These are phyloP conservation scores for Elasticomyces elasticus DNA, from an alignment of 495 filamentous ascomycete genomes.

Conservation along the genomic window DNA sequence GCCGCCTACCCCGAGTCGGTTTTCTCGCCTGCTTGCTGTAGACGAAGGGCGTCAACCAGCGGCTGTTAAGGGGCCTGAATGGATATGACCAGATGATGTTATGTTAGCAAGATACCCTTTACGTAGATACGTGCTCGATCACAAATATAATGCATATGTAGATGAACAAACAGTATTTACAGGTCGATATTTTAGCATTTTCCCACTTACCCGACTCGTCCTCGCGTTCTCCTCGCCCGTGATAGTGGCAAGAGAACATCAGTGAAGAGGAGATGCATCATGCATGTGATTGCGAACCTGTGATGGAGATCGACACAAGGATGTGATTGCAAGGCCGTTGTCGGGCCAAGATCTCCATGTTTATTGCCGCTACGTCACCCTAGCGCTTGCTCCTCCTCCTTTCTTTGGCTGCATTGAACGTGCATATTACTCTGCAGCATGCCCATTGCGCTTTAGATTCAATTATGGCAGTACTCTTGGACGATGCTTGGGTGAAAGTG, in stretches of 20 bases:
- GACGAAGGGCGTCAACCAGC: not conserved
- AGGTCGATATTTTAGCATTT: not conserved
- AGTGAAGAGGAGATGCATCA: too few species aligned
- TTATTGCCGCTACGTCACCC: too few species aligned
- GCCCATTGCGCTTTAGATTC: not conserved
- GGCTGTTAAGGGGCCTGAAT: not conserved
- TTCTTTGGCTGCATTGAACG: too few species aligned
- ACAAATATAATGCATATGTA: not conserved
- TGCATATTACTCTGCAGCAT: not conserved
- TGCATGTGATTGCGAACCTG: too few species aligned
- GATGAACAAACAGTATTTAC: not conserved
- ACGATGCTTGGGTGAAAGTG: constrained; percentile 14
- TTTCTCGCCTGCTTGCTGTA: not conserved
- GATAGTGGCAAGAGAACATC: too few species aligned
- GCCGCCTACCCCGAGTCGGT: constrained; percentile 1
- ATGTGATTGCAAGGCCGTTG: too few species aligned
- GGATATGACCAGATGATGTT: not conserved
- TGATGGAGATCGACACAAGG: too few species aligned
- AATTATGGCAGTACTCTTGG: constrained; percentile 11
- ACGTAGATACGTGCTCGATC: not conserved
- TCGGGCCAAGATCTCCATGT: too few species aligned
- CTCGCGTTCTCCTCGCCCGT: too few species aligned
- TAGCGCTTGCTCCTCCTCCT: too few species aligned
- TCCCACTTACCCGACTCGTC: too few species aligned
- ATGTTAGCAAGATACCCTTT: not conserved